Conservation (phyloP, 805 yeast species). For the Kazachstania taianensis region DNA sequence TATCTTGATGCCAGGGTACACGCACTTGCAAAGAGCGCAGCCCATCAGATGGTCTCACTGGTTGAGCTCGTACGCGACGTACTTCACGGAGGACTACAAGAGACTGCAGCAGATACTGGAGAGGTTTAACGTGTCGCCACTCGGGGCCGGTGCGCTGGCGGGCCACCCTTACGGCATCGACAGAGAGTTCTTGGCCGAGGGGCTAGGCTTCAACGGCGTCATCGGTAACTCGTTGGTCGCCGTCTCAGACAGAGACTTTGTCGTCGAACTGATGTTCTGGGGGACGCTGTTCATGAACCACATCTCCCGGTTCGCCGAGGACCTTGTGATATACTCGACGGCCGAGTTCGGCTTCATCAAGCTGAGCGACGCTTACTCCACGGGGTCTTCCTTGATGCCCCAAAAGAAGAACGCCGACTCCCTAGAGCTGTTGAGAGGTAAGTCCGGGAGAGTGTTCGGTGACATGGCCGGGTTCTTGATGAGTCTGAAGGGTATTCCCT, state of each 20-base stretch:
- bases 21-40: slow-evolving; percentile 96
- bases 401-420: slow-evolving; percentile 98
- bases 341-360: slow-evolving; percentile 94
- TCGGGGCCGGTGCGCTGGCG: slow-evolving; percentile 96
- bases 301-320: slow-evolving; percentile 88
- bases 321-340: slow-evolving; percentile 87
- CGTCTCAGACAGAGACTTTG: slow-evolving; percentile 95
- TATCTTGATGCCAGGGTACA: slow-evolving; percentile 96
- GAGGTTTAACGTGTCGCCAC: slow-evolving; percentile 80
- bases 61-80: slow-evolving; percentile 90
- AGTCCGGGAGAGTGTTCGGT: slow-evolving; percentile 95
- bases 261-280: slow-evolving; percentile 94
- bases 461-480: slow-evolving; percentile 90
- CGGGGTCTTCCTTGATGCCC: slow-evolving; percentile 98
- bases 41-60: slow-evolving; percentile 99
- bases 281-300: slow-evolving; percentile 90
- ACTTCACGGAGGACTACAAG: slow-evolving; percentile 81
- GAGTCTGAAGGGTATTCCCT: slow-evolving; percentile 94
- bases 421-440: slow-evolving; percentile 88
- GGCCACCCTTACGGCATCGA: slow-evolving; percentile 99
- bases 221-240: slow-evolving; percentile 97
- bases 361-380: slow-evolving; percentile 94
- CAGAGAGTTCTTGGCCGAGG: slow-evolving; percentile 75
- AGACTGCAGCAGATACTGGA: slow-evolving; percentile 70
- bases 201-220: slow-evolving; percentile 70